Conservation (phyloP, 192 early-diverging fungal species). For the Coemansia sp. region DNA sequence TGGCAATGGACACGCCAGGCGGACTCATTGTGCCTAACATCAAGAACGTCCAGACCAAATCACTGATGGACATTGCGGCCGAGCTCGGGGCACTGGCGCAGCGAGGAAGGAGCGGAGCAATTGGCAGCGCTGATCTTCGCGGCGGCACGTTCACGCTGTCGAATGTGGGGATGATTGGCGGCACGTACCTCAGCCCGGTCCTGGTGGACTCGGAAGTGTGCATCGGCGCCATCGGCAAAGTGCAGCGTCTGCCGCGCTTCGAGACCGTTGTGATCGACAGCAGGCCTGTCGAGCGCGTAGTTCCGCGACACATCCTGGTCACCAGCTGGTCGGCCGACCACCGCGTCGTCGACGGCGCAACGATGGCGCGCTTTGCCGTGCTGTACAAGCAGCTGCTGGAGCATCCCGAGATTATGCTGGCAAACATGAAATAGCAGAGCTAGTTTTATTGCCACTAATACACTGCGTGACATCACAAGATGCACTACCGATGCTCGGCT, state of each 20-base stretch:
- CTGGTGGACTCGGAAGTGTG: constrained; percentile 84
- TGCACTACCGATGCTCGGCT: too few species aligned
- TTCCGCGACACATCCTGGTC: constrained; percentile 70
- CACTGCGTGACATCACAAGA: too few species aligned
- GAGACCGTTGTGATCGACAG: constrained; percentile 40
- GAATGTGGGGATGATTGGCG: constrained; percentile 94
- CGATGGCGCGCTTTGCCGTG: constrained; percentile 86
- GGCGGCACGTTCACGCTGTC: constrained; percentile 91
- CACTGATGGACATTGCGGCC: constrained; percentile 84
- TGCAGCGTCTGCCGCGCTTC: constrained; percentile 81
- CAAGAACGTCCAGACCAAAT: constrained; percentile 84
- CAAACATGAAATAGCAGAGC: constrained; percentile 48
- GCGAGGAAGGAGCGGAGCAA: constrained; percentile 59
- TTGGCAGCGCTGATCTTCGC: constrained; percentile 67
- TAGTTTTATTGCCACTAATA: constrained; percentile 8
- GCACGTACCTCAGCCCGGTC: constrained; percentile 85
- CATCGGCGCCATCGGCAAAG: constrained; percentile 86
- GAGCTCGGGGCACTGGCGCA: constrained; percentile 76
- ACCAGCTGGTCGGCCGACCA: constrained; percentile 96
- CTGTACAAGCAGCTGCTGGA: constrained; percentile 86
- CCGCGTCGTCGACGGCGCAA: constrained; percentile 93
- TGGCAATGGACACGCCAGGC: constrained; percentile 97
- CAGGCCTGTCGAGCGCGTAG: constrained; percentile 62
- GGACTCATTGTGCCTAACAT: constrained; percentile 93
- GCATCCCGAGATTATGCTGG: constrained; percentile 75